Evolutionary conservation across 495 filamentous ascomycete species (phyloP).

Genomic region (Trichoderma orchidacearum): DNA sequence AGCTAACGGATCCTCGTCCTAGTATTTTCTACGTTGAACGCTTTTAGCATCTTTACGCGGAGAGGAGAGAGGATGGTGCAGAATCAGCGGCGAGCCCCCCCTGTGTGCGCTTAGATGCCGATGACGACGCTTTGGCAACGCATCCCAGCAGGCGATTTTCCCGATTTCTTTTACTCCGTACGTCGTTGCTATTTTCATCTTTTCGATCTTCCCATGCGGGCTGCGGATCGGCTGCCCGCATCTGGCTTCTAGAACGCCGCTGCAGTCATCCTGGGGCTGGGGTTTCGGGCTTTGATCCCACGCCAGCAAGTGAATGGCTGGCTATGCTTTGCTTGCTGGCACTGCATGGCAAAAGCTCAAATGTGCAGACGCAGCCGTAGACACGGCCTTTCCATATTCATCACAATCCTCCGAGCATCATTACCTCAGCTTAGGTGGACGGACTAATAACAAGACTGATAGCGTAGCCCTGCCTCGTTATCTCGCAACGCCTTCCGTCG

Average conservation of each 20-base stretch:
- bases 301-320: background rate
- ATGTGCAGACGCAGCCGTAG: background rate
- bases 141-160: background rate
- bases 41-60: too few relatives aligned
- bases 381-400: background rate
- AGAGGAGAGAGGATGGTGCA: too few relatives aligned
- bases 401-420: background rate
- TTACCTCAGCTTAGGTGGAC: too few relatives aligned
- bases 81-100: too few relatives aligned
- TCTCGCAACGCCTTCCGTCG: too few relatives aligned
- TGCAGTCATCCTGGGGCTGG: background rate
- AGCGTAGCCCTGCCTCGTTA: too few relatives aligned
- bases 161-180: background rate
- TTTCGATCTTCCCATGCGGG: background rate
- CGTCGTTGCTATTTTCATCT: background rate
- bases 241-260: background rate
- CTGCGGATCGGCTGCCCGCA: background rate
- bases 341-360: background rate
- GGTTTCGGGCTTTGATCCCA: background rate
- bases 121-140: background rate
- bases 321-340: background rate
- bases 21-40: too few relatives aligned
- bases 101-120: background rate
- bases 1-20: too few relatives aligned
- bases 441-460: too few relatives aligned